A percentile compares a stretch with the other conserved stretches of the same genome.
These are phyloP conservation scores for Tolypocladium amazonense DNA, from an alignment of 2,329 filamentous ascomycete genomes.

Conservation along the genomic window DNA sequence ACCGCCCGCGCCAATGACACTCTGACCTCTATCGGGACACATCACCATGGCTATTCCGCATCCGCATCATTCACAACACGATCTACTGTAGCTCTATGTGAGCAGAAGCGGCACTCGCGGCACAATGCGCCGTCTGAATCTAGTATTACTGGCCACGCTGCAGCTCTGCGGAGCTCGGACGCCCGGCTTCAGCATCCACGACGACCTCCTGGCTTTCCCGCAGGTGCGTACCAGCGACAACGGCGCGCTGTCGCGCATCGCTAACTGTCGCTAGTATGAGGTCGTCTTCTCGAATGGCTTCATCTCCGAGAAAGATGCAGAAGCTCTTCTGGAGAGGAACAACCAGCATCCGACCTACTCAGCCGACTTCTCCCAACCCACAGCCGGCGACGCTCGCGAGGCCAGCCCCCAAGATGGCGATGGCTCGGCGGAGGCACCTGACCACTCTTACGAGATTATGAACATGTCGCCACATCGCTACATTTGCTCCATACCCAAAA, in stretches of 20 bases:
- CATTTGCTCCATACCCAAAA: constrained; percentile 72
- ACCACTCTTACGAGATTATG: constrained; percentile 57
- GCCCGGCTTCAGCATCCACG: constrained; percentile 69
- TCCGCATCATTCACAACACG: neutral
- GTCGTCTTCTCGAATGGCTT: constrained; percentile 64
- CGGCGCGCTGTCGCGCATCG: neutral
- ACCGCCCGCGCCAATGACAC: neutral
- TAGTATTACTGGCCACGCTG: constrained; percentile 32
- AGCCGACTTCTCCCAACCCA: constrained; percentile 27
- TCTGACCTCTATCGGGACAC: neutral
- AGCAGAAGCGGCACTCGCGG: constrained; percentile 11
- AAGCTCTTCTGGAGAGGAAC: constrained; percentile 41
- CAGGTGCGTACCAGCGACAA: constrained; percentile 46
- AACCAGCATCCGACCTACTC: constrained; percentile 25
- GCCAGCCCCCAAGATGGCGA: constrained; percentile 11
- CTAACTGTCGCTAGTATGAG: constrained; percentile 52
- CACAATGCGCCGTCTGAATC: constrained; percentile 39
- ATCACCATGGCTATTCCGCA: neutral
- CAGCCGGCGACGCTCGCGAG: constrained; percentile 17
- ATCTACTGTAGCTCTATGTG: constrained; percentile 15
- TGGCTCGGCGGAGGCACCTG: constrained; percentile 18
- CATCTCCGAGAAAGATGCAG: constrained; percentile 60
- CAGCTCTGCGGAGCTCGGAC: constrained; percentile 38
- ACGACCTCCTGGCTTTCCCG: constrained; percentile 78
- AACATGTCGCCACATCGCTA: constrained; percentile 60